Percentiles rank a stretch among this genome's conserved stretches.
phyloP scores from a whole-genome alignment of 192 early-diverging fungal species.

The Rhizophagus prolifer region DNA sequence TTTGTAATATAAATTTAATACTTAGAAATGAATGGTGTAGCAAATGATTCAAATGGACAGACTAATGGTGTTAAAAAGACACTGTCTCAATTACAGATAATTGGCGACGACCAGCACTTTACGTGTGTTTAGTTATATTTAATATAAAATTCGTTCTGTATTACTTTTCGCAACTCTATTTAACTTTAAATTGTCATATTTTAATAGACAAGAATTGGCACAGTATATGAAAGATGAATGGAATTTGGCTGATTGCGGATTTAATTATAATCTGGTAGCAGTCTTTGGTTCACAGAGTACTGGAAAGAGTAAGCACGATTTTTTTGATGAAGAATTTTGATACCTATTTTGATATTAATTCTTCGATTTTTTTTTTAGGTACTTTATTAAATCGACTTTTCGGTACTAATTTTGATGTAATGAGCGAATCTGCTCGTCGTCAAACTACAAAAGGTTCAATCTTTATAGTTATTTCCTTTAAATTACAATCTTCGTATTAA shows the following conservation, averaged over 20 bases:
- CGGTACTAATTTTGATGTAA: constrained; percentile 93
- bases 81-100: constrained; percentile 62
- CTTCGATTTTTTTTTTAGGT: constrained; percentile 44
- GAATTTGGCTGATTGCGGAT: constrained; percentile 79
- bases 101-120: constrained; percentile 81
- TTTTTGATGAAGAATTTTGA: background rate
- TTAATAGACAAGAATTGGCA: constrained; percentile 58
- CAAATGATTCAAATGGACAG: background rate
- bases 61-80: background rate
- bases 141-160: background rate
- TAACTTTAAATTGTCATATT: background rate
- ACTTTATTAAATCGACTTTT: constrained; percentile 96
- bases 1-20: background rate
- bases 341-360: background rate
- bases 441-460: constrained; percentile 90
- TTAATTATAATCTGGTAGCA: constrained; percentile 95
- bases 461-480: background rate
- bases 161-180: constrained; percentile 8
- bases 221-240: constrained; percentile 84
- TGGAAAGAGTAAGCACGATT: constrained; percentile 77
- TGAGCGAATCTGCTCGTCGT: constrained; percentile 79
- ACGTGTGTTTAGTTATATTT: constrained; percentile 52
- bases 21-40: background rate
- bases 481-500: background rate
- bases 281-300: constrained; percentile 99